Evolutionary conservation across 2,329 filamentous ascomycete species (phyloP).

Genomic region (Colletotrichum sojae): DNA sequence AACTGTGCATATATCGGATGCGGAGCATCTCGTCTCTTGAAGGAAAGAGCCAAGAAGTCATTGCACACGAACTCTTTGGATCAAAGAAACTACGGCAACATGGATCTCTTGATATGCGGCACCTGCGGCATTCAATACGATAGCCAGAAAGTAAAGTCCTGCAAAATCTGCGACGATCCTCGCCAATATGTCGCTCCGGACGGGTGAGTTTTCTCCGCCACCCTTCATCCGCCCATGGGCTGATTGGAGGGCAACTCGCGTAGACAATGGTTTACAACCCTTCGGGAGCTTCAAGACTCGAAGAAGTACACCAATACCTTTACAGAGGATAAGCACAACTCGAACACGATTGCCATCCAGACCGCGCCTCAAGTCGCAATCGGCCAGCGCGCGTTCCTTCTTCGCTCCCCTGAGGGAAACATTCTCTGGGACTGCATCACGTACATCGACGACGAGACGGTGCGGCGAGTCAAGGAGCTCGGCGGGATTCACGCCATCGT

Average conservation of each 20-base stretch:
- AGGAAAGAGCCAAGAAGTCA: not conserved
- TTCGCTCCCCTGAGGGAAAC: slow-evolving; percentile 77
- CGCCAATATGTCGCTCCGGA: slow-evolving; percentile 75
- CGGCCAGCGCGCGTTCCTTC: slow-evolving; percentile 80
- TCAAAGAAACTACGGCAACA: not conserved
- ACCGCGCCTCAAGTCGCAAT: slow-evolving; percentile 77
- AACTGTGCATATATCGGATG: not conserved
- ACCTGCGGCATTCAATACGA: slow-evolving; percentile 80
- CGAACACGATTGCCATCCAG: slow-evolving; percentile 60
- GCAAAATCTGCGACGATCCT: slow-evolving; percentile 81
- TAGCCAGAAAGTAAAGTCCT: slow-evolving; percentile 64
- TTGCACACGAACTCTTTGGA: not conserved
- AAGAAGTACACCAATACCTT: slow-evolving; percentile 68
- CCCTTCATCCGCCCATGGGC: too few relatives aligned
- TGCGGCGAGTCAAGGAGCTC: slow-evolving; percentile 67
- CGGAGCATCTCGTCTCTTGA: not conserved
- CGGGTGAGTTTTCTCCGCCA: slow-evolving; percentile 10
- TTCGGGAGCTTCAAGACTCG: slow-evolving; percentile 58
- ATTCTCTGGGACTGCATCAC: slow-evolving; percentile 86
- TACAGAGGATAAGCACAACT: slow-evolving; percentile 60
- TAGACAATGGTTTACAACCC: slow-evolving; percentile 77
- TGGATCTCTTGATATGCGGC: slow-evolving; percentile 68
- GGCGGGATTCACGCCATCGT: slow-evolving; percentile 81
- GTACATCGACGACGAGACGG: slow-evolving; percentile 75
- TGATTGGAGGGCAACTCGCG: slow-evolving; percentile 46